A percentile compares a stretch with the other conserved stretches of the same genome.
Conservation (phyloP, 2,329 filamentous ascomycete genomes). For the Stachybotrys elegans region DNA sequence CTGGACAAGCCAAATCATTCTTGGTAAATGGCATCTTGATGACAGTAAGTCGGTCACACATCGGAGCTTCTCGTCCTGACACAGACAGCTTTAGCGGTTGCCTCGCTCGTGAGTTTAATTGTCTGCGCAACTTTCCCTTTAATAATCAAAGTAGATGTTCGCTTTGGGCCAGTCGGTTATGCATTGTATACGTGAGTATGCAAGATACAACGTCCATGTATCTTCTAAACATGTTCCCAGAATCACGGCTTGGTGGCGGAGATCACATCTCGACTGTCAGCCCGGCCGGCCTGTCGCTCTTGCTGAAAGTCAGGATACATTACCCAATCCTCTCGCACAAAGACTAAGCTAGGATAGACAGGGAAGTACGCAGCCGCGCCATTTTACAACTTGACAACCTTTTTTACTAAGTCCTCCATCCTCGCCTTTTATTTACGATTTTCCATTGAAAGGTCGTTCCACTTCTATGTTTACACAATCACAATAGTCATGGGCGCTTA, state of each 20-base stretch:
- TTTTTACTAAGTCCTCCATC: constrained; percentile 16
- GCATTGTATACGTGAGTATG: not conserved
- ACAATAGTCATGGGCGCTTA: constrained; percentile 3
- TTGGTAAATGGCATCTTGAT: constrained; percentile 9
- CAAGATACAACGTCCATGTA: not conserved
- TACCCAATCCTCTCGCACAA: not conserved
- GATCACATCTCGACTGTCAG: not conserved
- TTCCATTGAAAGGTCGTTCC: constrained; percentile 3
- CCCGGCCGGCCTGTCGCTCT: not conserved
- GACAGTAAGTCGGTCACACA: constrained; percentile 5
- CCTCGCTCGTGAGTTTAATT: not conserved
- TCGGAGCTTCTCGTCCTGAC: not conserved
- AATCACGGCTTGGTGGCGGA: constrained; percentile 8
- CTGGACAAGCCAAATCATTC: constrained; percentile 7
- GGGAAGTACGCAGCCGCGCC: constrained; percentile 3
- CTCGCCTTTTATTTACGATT: constrained; percentile 16
- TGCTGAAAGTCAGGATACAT: not conserved
- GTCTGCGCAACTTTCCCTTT: no score
- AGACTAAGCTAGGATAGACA: not conserved
- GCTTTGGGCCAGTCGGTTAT: not conserved
- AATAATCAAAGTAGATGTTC: not conserved
- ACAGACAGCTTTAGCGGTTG: not conserved
- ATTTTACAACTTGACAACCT: constrained; percentile 11
- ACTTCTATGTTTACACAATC: not conserved
- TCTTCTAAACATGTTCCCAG: not conserved